Evolutionary conservation across 495 filamentous ascomycete genomes (phyloP), one percentile per base, ranked within the genome.

Genomic region (Podospora pseudocomata): DNA sequence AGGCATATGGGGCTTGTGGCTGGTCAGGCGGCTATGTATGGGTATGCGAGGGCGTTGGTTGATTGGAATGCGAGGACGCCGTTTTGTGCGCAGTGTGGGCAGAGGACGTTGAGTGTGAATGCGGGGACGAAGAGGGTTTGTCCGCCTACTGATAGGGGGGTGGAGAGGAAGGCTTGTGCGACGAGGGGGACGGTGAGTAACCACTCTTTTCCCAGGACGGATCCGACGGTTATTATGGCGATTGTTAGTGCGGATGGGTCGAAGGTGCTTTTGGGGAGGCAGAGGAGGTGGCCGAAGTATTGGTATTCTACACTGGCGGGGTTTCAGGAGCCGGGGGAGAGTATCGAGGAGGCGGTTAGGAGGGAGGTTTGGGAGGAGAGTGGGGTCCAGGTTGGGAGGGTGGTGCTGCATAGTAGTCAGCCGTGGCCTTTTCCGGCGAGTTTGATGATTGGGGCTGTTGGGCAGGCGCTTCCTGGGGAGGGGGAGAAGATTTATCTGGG

Each of bases 341-440:
- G 87, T 11, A 89, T 98, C 66, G 96, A 98, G 75, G 96, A 97
- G 78, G 93, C 95, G 5, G 94, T 98, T 1, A 88, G 96, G 0
- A 85, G 95, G 63, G 96, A 99, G 79, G 93, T 97, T 1, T 98
- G 93, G 92, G 95, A 99, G 75, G 95, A 99, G 77, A 87, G 89
- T 56, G 95, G 95, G 3, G 91, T 98, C 18, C 83, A 80, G 7
- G 85, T 97, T 2, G 94, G 92, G 7, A 85, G 94, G 1, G 96
- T 99, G 18, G 86, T 97, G 0, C 89, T 99, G 65, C 94, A 99
- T 74, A 92, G 88, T 26, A 93, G 93, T 66, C 95, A 99, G 80
- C 95, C 95, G 7, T 84, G 82, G 82, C 82, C 82, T 4, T 83
- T 80, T 67, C 82, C 82, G 1, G 91, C 92, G 6, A 97, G 90